A percentile compares a stretch with the other conserved stretches of the same genome.
Evolutionary conservation across 257 asterid genomes (phyloP).

Genomic region (Jacaranda copaia): DNA sequence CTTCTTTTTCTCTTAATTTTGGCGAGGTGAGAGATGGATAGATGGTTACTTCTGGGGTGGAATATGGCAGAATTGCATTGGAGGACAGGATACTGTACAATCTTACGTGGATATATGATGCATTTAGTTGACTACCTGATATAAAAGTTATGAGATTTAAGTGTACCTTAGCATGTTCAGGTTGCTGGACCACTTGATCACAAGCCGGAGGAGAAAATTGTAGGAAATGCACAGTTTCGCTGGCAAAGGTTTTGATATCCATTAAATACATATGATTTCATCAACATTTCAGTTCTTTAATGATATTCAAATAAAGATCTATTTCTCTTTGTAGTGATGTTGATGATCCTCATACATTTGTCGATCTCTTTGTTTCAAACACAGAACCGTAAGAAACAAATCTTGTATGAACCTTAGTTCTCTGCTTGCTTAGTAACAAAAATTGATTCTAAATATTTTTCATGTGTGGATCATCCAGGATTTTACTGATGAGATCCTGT

Average conservation of each 20-base stretch:
- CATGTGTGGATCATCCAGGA: constrained; percentile 47
- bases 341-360: constrained; percentile 82
- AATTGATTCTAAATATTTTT: constrained; percentile 27
- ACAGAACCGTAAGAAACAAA: constrained; percentile 77
- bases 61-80: constrained; percentile 4
- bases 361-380: constrained; percentile 81
- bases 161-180: constrained; percentile 75
- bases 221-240: constrained; percentile 89
- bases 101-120: constrained; percentile 17
- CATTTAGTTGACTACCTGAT: constrained; percentile 12
- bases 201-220: constrained; percentile 68
- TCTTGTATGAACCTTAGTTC: constrained; percentile 28
- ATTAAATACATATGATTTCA: constrained; percentile 2
- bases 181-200: constrained; percentile 80
- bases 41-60: background rate
- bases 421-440: constrained; percentile 11
- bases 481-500: constrained; percentile 74
- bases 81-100: background rate
- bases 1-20: too few species aligned
- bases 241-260: constrained; percentile 82
- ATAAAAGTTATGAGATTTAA: background rate
- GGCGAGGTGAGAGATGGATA: too few species aligned
- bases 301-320: constrained; percentile 26
- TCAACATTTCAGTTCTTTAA: constrained; percentile 26
- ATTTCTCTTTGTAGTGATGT: constrained; percentile 63